Base-by-base conservation (phyloP, 1,139 yeast genomes). In the Lodderomyces orthopsilosis region DNA sequence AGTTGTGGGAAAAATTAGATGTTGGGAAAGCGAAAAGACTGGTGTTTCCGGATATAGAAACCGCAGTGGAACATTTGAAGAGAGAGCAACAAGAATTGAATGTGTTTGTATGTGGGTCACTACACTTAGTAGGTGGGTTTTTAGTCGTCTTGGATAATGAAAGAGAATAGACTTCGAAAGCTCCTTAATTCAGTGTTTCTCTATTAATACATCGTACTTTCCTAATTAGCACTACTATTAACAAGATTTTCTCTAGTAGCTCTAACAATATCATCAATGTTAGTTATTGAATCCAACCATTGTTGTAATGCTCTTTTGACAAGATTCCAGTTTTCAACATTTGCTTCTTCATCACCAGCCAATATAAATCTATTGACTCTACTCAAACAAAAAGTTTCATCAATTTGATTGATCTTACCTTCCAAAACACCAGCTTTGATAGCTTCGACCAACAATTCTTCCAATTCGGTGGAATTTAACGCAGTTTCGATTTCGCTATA, bases 41-140 rank as follows among this genome's bases (percentile, higher is more conserved):
- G 49, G 80, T 93, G 1, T 77, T 83, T 52, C 77, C 79, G 34
- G 89, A 82, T 54, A 87, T 94, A 39, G 96, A 93, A 61, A 77
- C 85, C 1, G 82, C 93, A 6, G 78, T 83, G 13, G 73, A 79
- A 34, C 70, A 75, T 51, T 68, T 78, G 43, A 69, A 75, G 50
- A 63, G 62, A 56, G 24, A 24, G n/a, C 47, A 60, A 9, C 57
- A 51, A 12, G 42, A 59, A 12, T 66, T 82, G 17, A 91, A 90
- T 51, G 95, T 90, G 1, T 84, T 90, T 65, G 97, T 90, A 0
- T 87, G 95, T 49, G 99, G 99, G 1, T 91, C 98, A 19, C 70
- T 94, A 50, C 96, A 91, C 62, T 70, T 94, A 44, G 96, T 93
- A 9, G 98, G 99, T 15, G 98, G 98, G 0, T 77, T 93, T 46